A percentile compares a stretch with the other conserved stretches of the same genome.
phyloP scores from a whole-genome alignment of 2,329 filamentous ascomycete genomes.

The Emergomyces orientalis region DNA sequence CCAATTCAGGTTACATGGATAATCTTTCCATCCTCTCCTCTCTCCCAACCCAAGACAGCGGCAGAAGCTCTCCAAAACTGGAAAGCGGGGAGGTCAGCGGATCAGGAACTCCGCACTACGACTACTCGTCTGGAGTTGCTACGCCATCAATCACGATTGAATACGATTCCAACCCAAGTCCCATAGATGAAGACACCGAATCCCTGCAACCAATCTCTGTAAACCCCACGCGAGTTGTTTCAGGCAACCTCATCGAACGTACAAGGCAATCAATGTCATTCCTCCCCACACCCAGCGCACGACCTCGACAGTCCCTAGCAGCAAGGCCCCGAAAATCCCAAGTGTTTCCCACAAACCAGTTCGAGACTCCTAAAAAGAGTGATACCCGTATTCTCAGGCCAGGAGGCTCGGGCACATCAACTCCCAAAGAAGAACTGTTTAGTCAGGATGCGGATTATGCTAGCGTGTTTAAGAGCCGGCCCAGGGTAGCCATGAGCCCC shows the following conservation, averaged over 20 bases:
- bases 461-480: slow-evolving; percentile 75
- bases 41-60: not conserved
- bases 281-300: slow-evolving; percentile 32
- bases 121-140: not conserved
- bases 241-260: slow-evolving; percentile 57
- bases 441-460: slow-evolving; percentile 64
- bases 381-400: slow-evolving; percentile 12
- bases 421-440: slow-evolving; percentile 61
- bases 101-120: not conserved
- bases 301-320: slow-evolving; percentile 20
- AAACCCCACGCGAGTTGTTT: slow-evolving; percentile 17
- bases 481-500: slow-evolving; percentile 70
- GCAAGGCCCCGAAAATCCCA: slow-evolving; percentile 30
- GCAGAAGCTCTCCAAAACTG: slow-evolving; percentile 6
- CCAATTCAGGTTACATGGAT: slow-evolving; percentile 1
- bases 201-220: slow-evolving; percentile 9
- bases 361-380: slow-evolving; percentile 42
- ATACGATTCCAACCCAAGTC: not conserved
- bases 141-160: slow-evolving; percentile 7
- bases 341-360: slow-evolving; percentile 47
- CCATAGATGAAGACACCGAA: slow-evolving; percentile 17
- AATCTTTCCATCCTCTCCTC: not conserved
- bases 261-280: slow-evolving; percentile 73
- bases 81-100: slow-evolving; percentile 1
- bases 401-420: slow-evolving; percentile 29